Evolutionary conservation across 768 basidiomycete genomes (phyloP).

Genomic region (Collybia nuda): DNA sequence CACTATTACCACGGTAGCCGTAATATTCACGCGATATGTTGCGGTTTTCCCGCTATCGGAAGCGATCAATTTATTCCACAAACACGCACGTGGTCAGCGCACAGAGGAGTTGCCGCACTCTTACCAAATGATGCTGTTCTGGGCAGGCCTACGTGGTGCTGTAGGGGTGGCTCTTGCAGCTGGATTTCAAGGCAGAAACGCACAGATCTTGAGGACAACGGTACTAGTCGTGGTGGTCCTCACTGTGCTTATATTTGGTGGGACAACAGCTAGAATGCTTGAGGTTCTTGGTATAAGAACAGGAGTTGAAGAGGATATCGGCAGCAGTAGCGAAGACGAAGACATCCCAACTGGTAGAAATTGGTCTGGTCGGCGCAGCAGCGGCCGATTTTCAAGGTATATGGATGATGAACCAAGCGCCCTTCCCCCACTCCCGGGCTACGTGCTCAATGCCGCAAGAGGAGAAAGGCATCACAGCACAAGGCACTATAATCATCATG

Average conservation of each 20-base stretch:
- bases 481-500: slow-evolving; percentile 63
- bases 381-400: slow-evolving; percentile 41
- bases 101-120: slow-evolving; percentile 93
- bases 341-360: slow-evolving; percentile 33
- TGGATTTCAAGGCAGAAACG: slow-evolving; percentile 93
- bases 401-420: slow-evolving; percentile 43
- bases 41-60: slow-evolving; percentile 96
- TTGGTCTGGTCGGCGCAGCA: slow-evolving; percentile 36
- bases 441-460: slow-evolving; percentile 29
- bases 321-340: slow-evolving; percentile 51
- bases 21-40: slow-evolving; percentile 92
- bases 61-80: slow-evolving; percentile 90
- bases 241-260: slow-evolving; percentile 93
- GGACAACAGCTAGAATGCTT: slow-evolving; percentile 96
- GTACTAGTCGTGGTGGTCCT: slow-evolving; percentile 95
- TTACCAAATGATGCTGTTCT: slow-evolving; percentile 99
- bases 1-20: slow-evolving; percentile 85
- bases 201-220: slow-evolving; percentile 87
- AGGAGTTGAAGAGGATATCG: slow-evolving; percentile 92
- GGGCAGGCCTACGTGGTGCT: slow-evolving; percentile 95
- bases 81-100: slow-evolving; percentile 81
- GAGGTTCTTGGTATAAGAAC: slow-evolving; percentile 95
- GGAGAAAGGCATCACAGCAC: slow-evolving; percentile 60
- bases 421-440: slow-evolving; percentile 22
- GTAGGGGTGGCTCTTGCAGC: slow-evolving; percentile 97